Evolutionary conservation across 345 rosid genomes (phyloP), one percentile per base, ranked within the genome.

Genomic region (Punica granatum): DNA sequence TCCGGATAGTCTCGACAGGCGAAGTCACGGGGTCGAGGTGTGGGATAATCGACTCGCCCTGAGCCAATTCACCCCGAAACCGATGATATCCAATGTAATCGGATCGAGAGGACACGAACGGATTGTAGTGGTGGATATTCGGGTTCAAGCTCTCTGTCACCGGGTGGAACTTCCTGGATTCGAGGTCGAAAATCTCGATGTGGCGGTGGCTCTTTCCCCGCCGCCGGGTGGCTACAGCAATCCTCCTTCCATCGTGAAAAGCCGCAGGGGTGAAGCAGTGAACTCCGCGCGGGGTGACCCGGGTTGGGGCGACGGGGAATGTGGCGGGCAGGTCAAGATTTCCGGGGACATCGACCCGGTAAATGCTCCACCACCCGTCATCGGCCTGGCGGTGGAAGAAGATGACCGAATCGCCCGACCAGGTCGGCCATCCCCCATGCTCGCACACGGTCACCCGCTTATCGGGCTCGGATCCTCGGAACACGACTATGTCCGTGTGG

Each of bases 321-420:
- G 28, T 66, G 43, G 12, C 61, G 31, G 25, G 43, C 19, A 31
- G 30, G 25, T 14, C 25, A 5, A 9, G 18, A 69, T 71, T 80
- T 2, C 42, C 73, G 14, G 83, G 74, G 44, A 92, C 48, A 43
- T 76, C 83, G 0, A 81, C 69, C 23, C 78, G 66, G 79, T 70
- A 93, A 71, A 93, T 77, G 82, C 98, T 90, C 98, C 98, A 90
- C 96, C 96, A 93, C 5, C 96, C 96, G 73, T 93, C 97, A 13
- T 86, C 87, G 1, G 86, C 88, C 72, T 81, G 80, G 60, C 85
- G 88, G 74, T 93, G 98, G 70, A 90, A 93, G 84, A 76, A 93
- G 59, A 93, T 73, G 33, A 71, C 68, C 10, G 85, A 76, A 58
- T 90, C 98, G 23, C 92, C 83, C 14, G 78, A 86, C 97, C 96